Evolutionary conservation across 768 basidiomycete genomes (phyloP), one percentile per base, ranked within the genome.

Genomic region (Neoboletus subvelutipes): DNA sequence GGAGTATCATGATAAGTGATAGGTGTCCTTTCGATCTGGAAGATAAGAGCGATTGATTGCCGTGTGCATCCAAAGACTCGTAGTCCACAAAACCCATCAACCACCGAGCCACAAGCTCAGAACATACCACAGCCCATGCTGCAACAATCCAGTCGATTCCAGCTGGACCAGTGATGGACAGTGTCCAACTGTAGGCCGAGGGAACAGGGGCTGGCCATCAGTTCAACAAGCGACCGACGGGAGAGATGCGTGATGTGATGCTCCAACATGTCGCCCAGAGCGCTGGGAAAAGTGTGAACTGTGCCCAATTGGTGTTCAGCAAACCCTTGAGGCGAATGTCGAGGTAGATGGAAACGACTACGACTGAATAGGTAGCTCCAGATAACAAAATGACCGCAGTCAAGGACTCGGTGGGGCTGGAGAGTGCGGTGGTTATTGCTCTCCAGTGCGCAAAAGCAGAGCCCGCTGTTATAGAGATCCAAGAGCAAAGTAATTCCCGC

Each of bases 111-210:
- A 80, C 65, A 2, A 74, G 63, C 60, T 86, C 80, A 9, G 87
- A 81, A 28, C 82, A 62, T 11, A 91, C 77, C 11, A 84, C 82
- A 5, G 88, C 88, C 86, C 87, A 93, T 9, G 83, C 84, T n/a
- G 81, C 90, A 8, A 81, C 78, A 28, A 87, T 68, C 87, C 89
- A 93, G 67, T 93, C 88, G 56, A 83, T 78, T 9, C 80, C 83
- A 33, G 76, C 70, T 33, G 85, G 77, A 5, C 92, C 91, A 24
- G 81, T 59, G 43, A 78, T 67, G 0, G 80, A 81, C 2, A 81
- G 62, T n/a, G 85, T 69, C 90, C 90, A 94, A 3, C 65, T 65
- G 64, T 92, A 93, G 0, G 79, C 77, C 34, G 78, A 67, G 8
- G 77, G 68, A 15, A 82, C 75, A 11, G 88, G 84, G 33, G 79